phyloP scores from a whole-genome alignment of 805 yeast species.

The Metschnikowia aberdeeniae region DNA sequence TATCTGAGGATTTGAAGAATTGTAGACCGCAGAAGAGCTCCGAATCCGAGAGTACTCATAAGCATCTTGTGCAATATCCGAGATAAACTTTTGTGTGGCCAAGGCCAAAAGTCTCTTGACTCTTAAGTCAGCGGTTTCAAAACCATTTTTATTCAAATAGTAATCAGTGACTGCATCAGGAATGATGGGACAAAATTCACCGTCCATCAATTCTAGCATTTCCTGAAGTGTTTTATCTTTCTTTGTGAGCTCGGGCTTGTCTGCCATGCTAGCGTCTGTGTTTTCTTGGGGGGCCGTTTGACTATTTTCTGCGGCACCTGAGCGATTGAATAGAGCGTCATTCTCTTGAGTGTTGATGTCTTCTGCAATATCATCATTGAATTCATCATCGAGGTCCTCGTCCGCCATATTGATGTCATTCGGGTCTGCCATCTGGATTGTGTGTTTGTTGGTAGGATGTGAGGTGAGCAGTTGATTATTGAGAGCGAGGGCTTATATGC shows the following conservation, averaged over 20 bases:
- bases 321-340: background rate
- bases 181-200: constrained; percentile 87
- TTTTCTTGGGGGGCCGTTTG: constrained; percentile 5
- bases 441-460: background rate
- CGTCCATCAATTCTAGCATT: constrained; percentile 79
- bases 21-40: constrained; percentile 81
- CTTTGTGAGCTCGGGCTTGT: constrained; percentile 63
- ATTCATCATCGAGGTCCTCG: constrained; percentile 23
- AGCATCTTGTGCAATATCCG: constrained; percentile 94
- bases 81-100: constrained; percentile 93
- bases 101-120: constrained; percentile 78
- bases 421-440: background rate
- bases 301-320: background rate
- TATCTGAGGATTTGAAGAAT: constrained; percentile 79
- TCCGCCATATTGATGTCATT: constrained; percentile 5
- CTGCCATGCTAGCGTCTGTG: constrained; percentile 21
- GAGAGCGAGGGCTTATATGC: background rate
- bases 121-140: constrained; percentile 71
- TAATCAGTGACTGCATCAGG: constrained; percentile 97
- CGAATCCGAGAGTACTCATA: constrained; percentile 92
- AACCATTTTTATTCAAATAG: constrained; percentile 80
- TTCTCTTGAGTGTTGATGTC: constrained; percentile 1
- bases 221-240: constrained; percentile 83
- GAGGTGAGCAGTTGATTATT: background rate
- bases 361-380: constrained; percentile 20